Evolutionary conservation across 306 rosid species (phyloP), one percentile per base, ranked within the genome.

Genomic region (Inga laurina): DNA sequence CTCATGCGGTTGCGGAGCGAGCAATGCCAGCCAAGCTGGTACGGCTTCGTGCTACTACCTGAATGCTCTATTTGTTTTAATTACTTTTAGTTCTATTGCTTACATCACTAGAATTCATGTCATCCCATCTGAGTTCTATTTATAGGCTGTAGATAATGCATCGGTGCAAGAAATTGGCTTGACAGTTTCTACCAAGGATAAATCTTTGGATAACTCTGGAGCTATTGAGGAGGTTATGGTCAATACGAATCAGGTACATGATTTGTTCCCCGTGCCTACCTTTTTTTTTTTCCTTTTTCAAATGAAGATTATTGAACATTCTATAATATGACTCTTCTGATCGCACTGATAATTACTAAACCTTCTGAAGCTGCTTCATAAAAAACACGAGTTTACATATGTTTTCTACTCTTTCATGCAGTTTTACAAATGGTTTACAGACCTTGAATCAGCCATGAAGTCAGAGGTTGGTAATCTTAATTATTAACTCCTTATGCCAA

Each of bases 351-450:
- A 3, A 70, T 27, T 10, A n/a, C 54, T 70, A 52, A 10, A 79
- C 54, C 77, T 35, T 14, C 66, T 52, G 66, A 75, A 34, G 48
- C 46, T 52, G 19, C 49, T 22, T 72, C n/a, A 22, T 43, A 71
- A 45, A 61, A 39, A 41, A 15, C 11, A 39, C 45, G 77, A 59
- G 8, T 79, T 79, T 62, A 56, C 15, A 4, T 45, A 2, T 5
- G 72, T 82, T 19, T 30, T 83, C 15, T 87, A 34, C 37, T 39
- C 65, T 80, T 84, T 86, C 62, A 1, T 84, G 89, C 93, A 96
- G 99, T 94, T 96, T 72, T 96, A 96, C 78, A 96, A 91, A 77
- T 96, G 99, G 99, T 96, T 96, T 85, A 87, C 92, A 2, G 99
- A 94, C 87, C 98, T 96, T 16, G 99, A 96, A 88, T 91, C 98